These are phyloP conservation scores for Purpureocillium lavendulum DNA, from an alignment of 2,329 filamentous ascomycete species.

Conservation along the genomic window DNA sequence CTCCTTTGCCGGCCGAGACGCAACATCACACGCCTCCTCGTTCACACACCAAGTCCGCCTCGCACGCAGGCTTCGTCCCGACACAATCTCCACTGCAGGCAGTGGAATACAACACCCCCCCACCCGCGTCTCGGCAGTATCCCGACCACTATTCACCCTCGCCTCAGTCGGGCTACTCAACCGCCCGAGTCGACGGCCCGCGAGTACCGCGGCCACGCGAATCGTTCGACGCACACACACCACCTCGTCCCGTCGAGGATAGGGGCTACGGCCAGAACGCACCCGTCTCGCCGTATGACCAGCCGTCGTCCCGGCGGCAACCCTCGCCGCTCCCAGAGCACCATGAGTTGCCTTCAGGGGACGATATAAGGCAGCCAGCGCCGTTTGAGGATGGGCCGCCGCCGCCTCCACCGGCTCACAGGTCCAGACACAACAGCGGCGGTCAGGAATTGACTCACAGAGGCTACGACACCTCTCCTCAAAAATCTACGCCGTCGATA, in stretches of 20 bases:
- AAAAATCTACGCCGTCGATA: constrained; percentile 36
- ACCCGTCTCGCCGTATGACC: constrained; percentile 23
- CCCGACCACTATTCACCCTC: constrained; percentile 29
- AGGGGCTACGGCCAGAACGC: constrained; percentile 24
- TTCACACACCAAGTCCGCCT: constrained; percentile 31
- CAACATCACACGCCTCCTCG: constrained; percentile 39
- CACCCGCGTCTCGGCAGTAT: constrained; percentile 22
- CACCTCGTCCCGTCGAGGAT: constrained; percentile 26
- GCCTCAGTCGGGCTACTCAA: constrained; percentile 14
- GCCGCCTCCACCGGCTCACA: constrained; percentile 48
- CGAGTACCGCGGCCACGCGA: constrained; percentile 26
- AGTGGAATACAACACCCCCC: constrained; percentile 39
- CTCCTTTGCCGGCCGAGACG: constrained; percentile 25
- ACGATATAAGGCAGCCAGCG: constrained; percentile 24
- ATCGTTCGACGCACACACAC: constrained; percentile 20
- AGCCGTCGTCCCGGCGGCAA: constrained; percentile 26
- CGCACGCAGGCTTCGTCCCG: constrained; percentile 31
- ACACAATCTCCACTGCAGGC: constrained; percentile 45
- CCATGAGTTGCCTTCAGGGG: constrained; percentile 19
- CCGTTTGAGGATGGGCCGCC: constrained; percentile 36
- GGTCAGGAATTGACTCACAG: constrained; percentile 33
- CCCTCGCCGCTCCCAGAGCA: constrained; percentile 24
- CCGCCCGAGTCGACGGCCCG: constrained; percentile 12
- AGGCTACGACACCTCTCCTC: constrained; percentile 29
- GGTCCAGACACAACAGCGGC: constrained; percentile 36